Base-by-base conservation (phyloP, 2,329 filamentous ascomycete genomes). In the Phoma sp. region DNA sequence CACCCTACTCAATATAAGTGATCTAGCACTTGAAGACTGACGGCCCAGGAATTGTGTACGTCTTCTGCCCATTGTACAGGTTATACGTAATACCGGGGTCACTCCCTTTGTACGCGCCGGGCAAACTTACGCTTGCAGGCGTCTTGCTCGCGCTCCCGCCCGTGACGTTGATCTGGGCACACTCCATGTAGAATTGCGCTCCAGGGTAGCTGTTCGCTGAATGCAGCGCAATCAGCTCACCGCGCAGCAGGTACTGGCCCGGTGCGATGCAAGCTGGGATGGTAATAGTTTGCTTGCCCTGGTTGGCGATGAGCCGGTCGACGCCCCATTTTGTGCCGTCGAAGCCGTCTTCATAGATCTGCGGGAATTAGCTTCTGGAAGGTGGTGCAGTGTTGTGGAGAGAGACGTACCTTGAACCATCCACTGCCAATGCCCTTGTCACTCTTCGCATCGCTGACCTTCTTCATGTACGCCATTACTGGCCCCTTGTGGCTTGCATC, bases 401-500 rank as follows among this genome's bases (percentile, higher is more conserved):
- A n/a, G n/a, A 10, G 18, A 21, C 3, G n/a, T 29, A 56, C 58
- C 53, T 66, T 65, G 42, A 64, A 61, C 55, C 45, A 69, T 30
- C 55, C 66, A 42, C 59, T 53, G 2, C 71, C 71, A 26, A 68
- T 42, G 5, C 70, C 71, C 7, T 53, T 47, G 34, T 72, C 67
- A 1, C 61, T 69, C 48, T 71, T 68, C 0, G 83, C 83, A 50
- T 81, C 75, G 47, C 72, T 67, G 17, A 85, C 82, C 64, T 84
- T 84, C 72, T 84, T 84, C 49, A 85, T 68, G 64, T 85, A 85
- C 0, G 82, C 83, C 68, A 84, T 74, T 0, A 81, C 82, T 17
- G 83, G 83, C 1, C 83, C 83, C 60, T 83, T 78, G 72, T 87
- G 84, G 29, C 76, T 79, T 1, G 80, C 64, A 50, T 85, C 84